These are phyloP conservation scores for Quercus glauca DNA, from an alignment of 306 rosid genomes.

Conservation along the genomic window DNA sequence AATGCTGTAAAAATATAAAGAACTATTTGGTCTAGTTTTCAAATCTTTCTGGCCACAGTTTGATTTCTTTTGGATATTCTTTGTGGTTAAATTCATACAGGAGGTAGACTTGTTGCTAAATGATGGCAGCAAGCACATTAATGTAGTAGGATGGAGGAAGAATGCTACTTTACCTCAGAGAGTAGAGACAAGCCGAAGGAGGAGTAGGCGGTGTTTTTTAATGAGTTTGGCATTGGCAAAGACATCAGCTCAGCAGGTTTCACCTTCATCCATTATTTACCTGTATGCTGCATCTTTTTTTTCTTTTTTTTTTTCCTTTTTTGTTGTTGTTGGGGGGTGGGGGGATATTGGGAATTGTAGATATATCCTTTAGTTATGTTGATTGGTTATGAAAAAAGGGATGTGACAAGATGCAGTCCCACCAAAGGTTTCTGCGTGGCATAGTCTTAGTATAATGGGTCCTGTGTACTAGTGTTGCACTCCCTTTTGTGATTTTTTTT, in stretches of 20 bases:
- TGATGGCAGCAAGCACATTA: conserved; percentile 97
- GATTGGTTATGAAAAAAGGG: background rate
- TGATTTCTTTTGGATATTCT: conserved; percentile 13
- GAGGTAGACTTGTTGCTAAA: conserved; percentile 96
- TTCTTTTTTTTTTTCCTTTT: conserved; percentile 12
- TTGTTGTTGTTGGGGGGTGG: background rate
- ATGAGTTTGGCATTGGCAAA: conserved; percentile 98
- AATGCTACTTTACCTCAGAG: conserved; percentile 69
- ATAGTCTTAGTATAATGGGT: no score
- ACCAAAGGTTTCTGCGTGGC: background rate
- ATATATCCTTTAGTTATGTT: background rate
- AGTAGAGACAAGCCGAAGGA: conserved; percentile 92
- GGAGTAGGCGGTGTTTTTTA: conserved; percentile 92
- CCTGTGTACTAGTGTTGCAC: no score
- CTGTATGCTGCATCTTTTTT: background rate
- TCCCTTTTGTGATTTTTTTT: no score
- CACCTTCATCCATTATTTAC: conserved; percentile 13
- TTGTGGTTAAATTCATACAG: conserved; percentile 44
- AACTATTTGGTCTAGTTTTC: conserved; percentile 14
- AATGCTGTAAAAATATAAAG: conserved; percentile 13
- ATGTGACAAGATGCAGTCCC: background rate
- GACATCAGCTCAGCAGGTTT: conserved; percentile 81
- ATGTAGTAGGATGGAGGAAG: conserved; percentile 94
- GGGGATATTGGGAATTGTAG: background rate
- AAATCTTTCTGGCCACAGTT: conserved; percentile 11